Evolutionary conservation across 345 rosid genomes (phyloP).

Genomic region (Draba incana): DNA sequence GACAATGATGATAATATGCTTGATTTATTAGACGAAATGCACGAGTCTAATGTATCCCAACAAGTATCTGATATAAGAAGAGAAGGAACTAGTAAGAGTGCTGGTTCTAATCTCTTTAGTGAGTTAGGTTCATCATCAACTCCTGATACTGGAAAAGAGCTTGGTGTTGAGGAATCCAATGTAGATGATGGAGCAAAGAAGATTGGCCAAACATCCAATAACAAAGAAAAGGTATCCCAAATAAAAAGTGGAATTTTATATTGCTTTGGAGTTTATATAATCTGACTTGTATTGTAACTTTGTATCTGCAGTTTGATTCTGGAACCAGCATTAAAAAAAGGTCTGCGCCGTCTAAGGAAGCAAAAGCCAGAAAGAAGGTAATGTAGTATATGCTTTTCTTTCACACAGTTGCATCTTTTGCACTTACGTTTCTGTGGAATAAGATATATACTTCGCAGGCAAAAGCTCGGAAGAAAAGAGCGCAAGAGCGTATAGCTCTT

Average conservation of each 20-base stretch:
- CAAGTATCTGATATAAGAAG: constrained; percentile 29
- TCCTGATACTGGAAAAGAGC: constrained; percentile 32
- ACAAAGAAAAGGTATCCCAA: constrained; percentile 47
- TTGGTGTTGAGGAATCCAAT: constrained; percentile 25
- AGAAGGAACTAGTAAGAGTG: constrained; percentile 26
- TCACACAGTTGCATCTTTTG: background rate
- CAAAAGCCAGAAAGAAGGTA: constrained; percentile 74
- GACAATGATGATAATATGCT: constrained; percentile 42
- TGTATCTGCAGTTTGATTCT: constrained; percentile 15
- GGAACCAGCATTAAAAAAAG: constrained; percentile 50
- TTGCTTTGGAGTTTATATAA: constrained; percentile 23
- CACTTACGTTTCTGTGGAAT: constrained; percentile 6
- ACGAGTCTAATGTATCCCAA: constrained; percentile 39
- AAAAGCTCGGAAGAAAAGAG: constrained; percentile 70
- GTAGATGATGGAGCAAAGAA: constrained; percentile 34
- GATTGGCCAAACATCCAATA: constrained; percentile 37
- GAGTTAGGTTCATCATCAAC: constrained; percentile 22
- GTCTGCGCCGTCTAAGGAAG: constrained; percentile 49
- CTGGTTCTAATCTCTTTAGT: constrained; percentile 16
- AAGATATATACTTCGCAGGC: constrained; percentile 49
- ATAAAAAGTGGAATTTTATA: background rate
- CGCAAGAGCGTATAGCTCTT: constrained; percentile 66
- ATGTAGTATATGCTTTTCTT: background rate
- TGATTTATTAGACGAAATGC: constrained; percentile 35
- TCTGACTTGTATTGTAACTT: constrained; percentile 20